phyloP scores from a whole-genome alignment of 768 basidiomycete species.

The Chalciporus pseudorubinellus region DNA sequence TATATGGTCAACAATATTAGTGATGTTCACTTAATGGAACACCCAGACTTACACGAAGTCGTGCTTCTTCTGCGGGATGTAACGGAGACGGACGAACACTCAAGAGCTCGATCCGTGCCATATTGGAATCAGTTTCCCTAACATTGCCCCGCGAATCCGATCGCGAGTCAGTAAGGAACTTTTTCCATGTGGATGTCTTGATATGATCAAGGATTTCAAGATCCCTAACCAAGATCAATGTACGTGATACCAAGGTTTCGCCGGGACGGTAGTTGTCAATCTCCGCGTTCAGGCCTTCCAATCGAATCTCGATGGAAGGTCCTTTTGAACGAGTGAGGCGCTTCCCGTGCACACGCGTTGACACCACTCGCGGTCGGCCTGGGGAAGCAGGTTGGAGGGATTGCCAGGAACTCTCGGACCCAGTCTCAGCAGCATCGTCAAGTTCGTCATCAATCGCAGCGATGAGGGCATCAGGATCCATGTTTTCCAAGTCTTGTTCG shows the following conservation, averaged over 20 bases:
- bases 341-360: constrained; percentile 49
- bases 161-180: constrained; percentile 85
- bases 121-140: constrained; percentile 87
- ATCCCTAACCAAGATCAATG: constrained; percentile 64
- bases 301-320: constrained; percentile 80
- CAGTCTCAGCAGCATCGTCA: constrained; percentile 69
- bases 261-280: constrained; percentile 61
- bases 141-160: constrained; percentile 85
- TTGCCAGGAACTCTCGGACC: constrained; percentile 88
- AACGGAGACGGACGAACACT: constrained; percentile 71
- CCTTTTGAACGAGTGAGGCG: constrained; percentile 69
- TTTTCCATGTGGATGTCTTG: constrained; percentile 98
- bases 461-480: constrained; percentile 74
- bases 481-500: constrained; percentile 68
- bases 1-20: constrained; percentile 1
- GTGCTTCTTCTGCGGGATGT: constrained; percentile 68
- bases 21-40: background rate
- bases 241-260: constrained; percentile 59
- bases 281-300: constrained; percentile 63
- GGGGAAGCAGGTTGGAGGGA: constrained; percentile 61
- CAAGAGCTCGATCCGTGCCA: constrained; percentile 85
- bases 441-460: constrained; percentile 94
- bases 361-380: constrained; percentile 34
- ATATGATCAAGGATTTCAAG: constrained; percentile 95
- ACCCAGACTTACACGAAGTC: constrained; percentile 52